Conservation (phyloP, 495 filamentous ascomycete species). For the Hypoxylon cercidicola region DNA sequence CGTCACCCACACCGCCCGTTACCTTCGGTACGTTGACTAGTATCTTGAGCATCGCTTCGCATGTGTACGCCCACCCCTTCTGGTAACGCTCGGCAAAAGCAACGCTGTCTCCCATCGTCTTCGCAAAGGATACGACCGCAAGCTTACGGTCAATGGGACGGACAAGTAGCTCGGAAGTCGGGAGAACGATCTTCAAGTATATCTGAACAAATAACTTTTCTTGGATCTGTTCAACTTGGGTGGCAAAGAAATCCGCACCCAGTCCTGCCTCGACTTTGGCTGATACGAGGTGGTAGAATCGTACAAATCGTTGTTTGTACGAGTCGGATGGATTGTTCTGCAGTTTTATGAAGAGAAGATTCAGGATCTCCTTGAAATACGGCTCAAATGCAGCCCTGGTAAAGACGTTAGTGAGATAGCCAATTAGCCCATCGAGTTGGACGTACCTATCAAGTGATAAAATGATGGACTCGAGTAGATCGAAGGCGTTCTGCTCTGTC, state of each 20-base stretch:
- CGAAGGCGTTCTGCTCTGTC: conserved; percentile 84
- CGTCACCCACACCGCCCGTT: conserved; percentile 69
- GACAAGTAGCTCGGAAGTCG: conserved; percentile 85
- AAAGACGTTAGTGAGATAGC: conserved; percentile 39
- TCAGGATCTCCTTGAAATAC: conserved; percentile 83
- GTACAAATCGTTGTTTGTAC: conserved; percentile 82
- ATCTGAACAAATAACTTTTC: conserved; percentile 81
- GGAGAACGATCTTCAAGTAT: conserved; percentile 85
- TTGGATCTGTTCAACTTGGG: conserved; percentile 81
- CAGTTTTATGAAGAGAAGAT: conserved; percentile 83
- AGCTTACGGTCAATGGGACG: conserved; percentile 91
- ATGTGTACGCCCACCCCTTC: conserved; percentile 90
- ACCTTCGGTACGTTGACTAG: conserved; percentile 86
- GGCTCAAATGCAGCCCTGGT: conserved; percentile 70
- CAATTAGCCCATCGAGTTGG: not conserved
- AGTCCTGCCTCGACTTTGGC: conserved; percentile 77
- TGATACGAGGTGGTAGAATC: conserved; percentile 91
- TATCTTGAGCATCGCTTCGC: conserved; percentile 84
- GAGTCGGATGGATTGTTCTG: conserved; percentile 79
- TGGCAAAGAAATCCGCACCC: conserved; percentile 89
- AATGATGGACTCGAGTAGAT: conserved; percentile 84
- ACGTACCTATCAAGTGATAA: conserved; percentile 75
- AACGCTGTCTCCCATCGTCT: conserved; percentile 82
- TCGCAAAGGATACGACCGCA: conserved; percentile 90
- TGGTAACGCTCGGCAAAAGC: conserved; percentile 79